Conservation (phyloP, 805 yeast genomes). For the Yamadazyma laniorum region DNA sequence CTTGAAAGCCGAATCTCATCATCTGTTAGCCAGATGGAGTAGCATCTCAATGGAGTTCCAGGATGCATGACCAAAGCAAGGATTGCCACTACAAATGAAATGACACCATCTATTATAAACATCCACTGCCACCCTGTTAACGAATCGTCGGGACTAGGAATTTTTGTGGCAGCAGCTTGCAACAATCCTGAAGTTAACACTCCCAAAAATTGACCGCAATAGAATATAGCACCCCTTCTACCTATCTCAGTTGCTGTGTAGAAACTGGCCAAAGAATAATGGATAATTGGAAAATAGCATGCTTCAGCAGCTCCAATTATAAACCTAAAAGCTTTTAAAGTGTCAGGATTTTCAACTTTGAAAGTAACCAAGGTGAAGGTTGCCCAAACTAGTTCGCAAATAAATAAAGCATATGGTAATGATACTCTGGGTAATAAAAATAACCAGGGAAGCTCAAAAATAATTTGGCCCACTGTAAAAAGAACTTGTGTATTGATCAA, state of each 20-base stretch:
- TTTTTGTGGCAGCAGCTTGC: constrained; percentile 15
- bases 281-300: constrained; percentile 25
- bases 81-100: constrained; percentile 20
- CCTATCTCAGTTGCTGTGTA: constrained; percentile 25
- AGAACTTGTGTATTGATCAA: constrained; percentile 27
- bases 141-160: constrained; percentile 4
- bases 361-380: constrained; percentile 21
- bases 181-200: constrained; percentile 27
- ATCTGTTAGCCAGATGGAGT: constrained; percentile 51
- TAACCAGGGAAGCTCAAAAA: constrained; percentile 26
- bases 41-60: constrained; percentile 34
- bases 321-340: constrained; percentile 26
- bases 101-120: constrained; percentile 24
- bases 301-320: constrained; percentile 27
- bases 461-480: constrained; percentile 23
- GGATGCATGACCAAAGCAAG: constrained; percentile 22
- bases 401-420: constrained; percentile 14
- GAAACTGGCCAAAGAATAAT: constrained; percentile 24
- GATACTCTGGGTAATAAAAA: constrained; percentile 21
- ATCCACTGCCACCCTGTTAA: constrained; percentile 24
- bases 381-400: constrained; percentile 20
- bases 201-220: constrained; percentile 31
- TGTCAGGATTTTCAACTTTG: constrained; percentile 17
- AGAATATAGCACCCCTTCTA: constrained; percentile 24
- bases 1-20: constrained; percentile 57